phyloP scores from a whole-genome alignment of 129 eudicot species.

The Silybum marianum region DNA sequence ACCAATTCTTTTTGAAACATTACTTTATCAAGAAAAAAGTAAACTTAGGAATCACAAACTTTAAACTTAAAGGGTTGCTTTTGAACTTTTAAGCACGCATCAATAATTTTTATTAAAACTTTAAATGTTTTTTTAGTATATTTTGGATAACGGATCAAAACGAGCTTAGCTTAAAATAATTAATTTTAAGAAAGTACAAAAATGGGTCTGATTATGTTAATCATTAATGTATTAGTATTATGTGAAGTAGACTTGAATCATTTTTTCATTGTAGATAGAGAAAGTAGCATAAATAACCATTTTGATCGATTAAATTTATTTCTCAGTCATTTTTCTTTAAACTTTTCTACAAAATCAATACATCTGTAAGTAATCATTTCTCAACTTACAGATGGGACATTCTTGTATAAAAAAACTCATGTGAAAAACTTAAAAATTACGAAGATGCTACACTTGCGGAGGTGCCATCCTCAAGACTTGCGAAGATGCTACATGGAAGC shows the following conservation, averaged over 20 bases:
- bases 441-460: too few relatives aligned
- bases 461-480: too few relatives aligned
- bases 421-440: too few relatives aligned
- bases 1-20: neutral
- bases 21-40: neutral
- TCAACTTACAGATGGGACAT: neutral
- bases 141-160: neutral
- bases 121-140: neutral
- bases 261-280: neutral
- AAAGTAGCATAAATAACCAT: too few relatives aligned
- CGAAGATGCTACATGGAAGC: too few relatives aligned
- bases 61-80: neutral
- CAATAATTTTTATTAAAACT: neutral
- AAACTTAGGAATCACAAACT: neutral
- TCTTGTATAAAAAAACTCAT: too few relatives aligned
- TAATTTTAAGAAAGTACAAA: neutral
- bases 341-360: too few relatives aligned
- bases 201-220: neutral
- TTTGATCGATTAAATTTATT: too few relatives aligned
- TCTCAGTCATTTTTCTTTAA: too few relatives aligned
- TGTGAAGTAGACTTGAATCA: too few relatives aligned
- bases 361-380: neutral
- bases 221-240: too few relatives aligned
- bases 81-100: neutral
- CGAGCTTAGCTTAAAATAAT: neutral